phyloP scores from a whole-genome alignment of 2,329 filamentous ascomycete species.

The Claviceps purpurea region DNA sequence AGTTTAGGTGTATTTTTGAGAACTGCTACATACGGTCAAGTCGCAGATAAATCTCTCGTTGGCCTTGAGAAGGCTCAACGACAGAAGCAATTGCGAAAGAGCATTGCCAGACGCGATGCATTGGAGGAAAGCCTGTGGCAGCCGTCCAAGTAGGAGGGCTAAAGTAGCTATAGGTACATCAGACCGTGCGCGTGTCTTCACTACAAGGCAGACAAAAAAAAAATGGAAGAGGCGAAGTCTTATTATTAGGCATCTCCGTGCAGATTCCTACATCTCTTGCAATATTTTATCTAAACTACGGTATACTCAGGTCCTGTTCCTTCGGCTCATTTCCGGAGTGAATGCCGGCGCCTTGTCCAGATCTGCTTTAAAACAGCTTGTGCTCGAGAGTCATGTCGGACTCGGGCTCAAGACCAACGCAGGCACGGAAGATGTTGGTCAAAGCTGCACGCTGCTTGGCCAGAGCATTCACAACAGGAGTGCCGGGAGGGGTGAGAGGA shows the following conservation, averaged over 20 bases:
- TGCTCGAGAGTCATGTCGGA: slow-evolving; percentile 98
- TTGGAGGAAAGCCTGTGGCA: too few species aligned
- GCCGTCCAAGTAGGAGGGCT: too few species aligned
- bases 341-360: background rate
- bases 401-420: slow-evolving; percentile 91
- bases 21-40: too few species aligned
- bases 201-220: too few species aligned
- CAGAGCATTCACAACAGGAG: slow-evolving; percentile 87
- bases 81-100: too few species aligned
- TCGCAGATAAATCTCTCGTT: too few species aligned
- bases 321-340: too few species aligned
- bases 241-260: slow-evolving; percentile 1
- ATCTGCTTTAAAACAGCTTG: slow-evolving; percentile 63
- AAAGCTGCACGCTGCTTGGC: slow-evolving; percentile 90
- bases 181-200: background rate
- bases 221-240: background rate
- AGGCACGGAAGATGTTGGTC: slow-evolving; percentile 98
- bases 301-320: background rate
- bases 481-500: slow-evolving; percentile 83
- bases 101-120: too few species aligned
- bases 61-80: too few species aligned
- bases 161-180: too few species aligned
- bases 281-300: background rate
- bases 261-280: slow-evolving; percentile 10
- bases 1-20: too few species aligned